Conservation (phyloP, 495 filamentous ascomycete species). For the Penicillium maclennaniae region DNA sequence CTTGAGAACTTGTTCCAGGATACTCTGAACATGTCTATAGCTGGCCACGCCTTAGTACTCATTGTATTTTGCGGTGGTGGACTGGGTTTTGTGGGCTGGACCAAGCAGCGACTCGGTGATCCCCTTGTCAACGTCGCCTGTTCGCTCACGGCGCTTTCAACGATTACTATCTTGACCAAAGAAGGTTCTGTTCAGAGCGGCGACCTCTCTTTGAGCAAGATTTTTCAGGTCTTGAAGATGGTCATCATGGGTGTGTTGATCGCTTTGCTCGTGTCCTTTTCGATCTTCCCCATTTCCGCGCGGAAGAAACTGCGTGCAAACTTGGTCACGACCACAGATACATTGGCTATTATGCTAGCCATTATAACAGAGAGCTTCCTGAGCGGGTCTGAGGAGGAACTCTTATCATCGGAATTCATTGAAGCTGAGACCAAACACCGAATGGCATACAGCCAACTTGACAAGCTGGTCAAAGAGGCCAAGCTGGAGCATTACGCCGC, state of each 20-base stretch:
- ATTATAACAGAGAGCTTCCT: slow-evolving; percentile 84
- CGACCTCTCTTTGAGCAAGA: slow-evolving; percentile 75
- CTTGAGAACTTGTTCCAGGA: slow-evolving; percentile 72
- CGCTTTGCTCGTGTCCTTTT: slow-evolving; percentile 71
- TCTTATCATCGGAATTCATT: slow-evolving; percentile 59
- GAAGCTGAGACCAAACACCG: slow-evolving; percentile 63
- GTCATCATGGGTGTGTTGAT: slow-evolving; percentile 77
- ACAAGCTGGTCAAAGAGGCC: slow-evolving; percentile 78
- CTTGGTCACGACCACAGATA: slow-evolving; percentile 69
- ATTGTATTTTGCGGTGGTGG: slow-evolving; percentile 86
- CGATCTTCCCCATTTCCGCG: slow-evolving; percentile 79
- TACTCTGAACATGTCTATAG: slow-evolving; percentile 54
- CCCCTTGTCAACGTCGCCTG: slow-evolving; percentile 89
- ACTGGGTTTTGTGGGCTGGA: slow-evolving; percentile 87
- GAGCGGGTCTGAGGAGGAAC: slow-evolving; percentile 75
- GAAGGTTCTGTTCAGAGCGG: slow-evolving; percentile 81
- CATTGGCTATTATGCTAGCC: slow-evolving; percentile 74
- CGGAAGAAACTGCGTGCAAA: slow-evolving; percentile 69
- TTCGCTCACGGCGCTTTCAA: slow-evolving; percentile 83
- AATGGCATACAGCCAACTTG: slow-evolving; percentile 65
- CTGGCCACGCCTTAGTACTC: slow-evolving; percentile 80
- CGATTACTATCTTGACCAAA: slow-evolving; percentile 89
- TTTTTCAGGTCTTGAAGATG: slow-evolving; percentile 86
- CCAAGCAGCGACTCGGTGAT: slow-evolving; percentile 80
- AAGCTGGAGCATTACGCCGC: slow-evolving; percentile 86